Percentiles rank a stretch among this genome's conserved stretches.
Conservation (phyloP, 139 green algal genomes). For the Deuterostichococcus epilithicus region DNA sequence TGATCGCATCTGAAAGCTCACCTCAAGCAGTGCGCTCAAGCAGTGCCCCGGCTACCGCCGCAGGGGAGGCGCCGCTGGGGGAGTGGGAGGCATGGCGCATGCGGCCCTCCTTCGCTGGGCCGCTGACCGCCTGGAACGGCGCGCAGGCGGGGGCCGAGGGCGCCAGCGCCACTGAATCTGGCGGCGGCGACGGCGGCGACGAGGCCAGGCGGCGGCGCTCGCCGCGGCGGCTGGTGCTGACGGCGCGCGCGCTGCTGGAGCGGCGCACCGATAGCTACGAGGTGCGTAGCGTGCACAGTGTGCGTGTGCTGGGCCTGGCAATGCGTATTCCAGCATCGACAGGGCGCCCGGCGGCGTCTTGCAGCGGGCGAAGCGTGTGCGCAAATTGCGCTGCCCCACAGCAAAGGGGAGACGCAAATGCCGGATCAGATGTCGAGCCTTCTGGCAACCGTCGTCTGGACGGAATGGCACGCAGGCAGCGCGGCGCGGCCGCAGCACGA, state of each 20-base stretch:
- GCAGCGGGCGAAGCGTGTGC: too few relatives aligned
- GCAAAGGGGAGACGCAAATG: too few relatives aligned
- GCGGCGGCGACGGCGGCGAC: conserved; percentile 1
- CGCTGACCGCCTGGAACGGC: background rate
- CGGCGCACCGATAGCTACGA: conserved; percentile 54
- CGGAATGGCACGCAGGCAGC: conserved; percentile 9
- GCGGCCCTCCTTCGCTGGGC: background rate
- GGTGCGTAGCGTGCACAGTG: conserved; percentile 6
- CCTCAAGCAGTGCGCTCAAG: too few relatives aligned
- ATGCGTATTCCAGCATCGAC: too few relatives aligned
- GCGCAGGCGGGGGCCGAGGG: background rate
- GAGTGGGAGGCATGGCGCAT: conserved; percentile 58
- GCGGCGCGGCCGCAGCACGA: conserved; percentile 11
- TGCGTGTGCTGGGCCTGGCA: too few relatives aligned
- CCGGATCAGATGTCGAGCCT: too few relatives aligned
- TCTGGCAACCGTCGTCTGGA: too few relatives aligned
- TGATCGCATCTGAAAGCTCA: too few relatives aligned
- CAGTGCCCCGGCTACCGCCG: conserved; percentile 5
- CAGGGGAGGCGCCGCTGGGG: conserved; percentile 41
- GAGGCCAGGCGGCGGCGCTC: conserved; percentile 9
- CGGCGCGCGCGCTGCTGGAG: conserved; percentile 56
- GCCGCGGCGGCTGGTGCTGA: conserved; percentile 59
- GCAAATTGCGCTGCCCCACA: too few relatives aligned
- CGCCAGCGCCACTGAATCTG: background rate
- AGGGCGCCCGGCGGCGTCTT: too few relatives aligned